Conservation (phyloP, 768 basidiomycete species). For the Asterophora lycoperdoides region DNA sequence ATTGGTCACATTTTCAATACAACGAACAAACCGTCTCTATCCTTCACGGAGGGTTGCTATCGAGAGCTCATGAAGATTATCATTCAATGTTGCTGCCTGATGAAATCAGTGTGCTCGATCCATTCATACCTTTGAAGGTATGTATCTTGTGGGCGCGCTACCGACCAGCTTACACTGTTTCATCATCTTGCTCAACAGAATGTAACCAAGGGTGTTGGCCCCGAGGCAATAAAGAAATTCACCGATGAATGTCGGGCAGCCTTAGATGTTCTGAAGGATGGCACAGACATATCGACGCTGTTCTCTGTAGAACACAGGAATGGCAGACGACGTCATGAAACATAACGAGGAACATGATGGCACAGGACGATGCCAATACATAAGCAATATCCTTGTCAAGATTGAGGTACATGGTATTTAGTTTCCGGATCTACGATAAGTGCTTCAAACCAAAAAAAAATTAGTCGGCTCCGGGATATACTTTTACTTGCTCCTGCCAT, state of each 20-base stretch:
- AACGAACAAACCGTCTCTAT: slow-evolving; percentile 1
- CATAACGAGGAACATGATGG: neutral
- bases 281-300: neutral
- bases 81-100: neutral
- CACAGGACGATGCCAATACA: no score
- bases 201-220: neutral
- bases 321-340: neutral
- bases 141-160: neutral
- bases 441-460: neutral
- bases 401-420: neutral
- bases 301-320: neutral
- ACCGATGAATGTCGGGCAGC: neutral
- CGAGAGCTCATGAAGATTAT: no score
- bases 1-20: slow-evolving; percentile 41
- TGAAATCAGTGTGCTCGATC: slow-evolving; percentile 7
- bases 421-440: neutral
- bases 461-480: neutral
- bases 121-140: slow-evolving; percentile 10
- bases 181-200: slow-evolving; percentile 6
- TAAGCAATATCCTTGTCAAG: neutral
- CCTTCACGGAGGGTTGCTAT: slow-evolving; percentile 2
- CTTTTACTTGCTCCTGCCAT: slow-evolving; percentile 52
- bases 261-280: neutral
- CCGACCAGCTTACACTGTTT: neutral
- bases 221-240: neutral